Evolutionary conservation across 495 filamentous ascomycete species (phyloP).

Genomic region (Pseudotulostoma volvatum): DNA sequence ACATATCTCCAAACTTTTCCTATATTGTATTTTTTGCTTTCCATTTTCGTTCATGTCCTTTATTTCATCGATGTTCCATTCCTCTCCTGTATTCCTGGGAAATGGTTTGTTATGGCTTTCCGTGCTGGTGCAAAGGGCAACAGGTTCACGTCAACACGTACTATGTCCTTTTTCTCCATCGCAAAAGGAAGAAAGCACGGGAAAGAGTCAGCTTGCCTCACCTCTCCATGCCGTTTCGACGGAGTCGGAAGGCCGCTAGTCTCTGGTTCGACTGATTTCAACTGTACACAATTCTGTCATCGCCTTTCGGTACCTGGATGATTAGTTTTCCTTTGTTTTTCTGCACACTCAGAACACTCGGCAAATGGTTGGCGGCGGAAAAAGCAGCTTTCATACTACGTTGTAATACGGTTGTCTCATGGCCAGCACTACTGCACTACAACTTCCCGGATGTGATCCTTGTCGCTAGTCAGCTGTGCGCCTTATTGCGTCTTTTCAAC

Average conservation of each 20-base stretch:
- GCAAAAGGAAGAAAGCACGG: constrained; percentile 6
- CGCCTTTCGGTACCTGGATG: constrained; percentile 25
- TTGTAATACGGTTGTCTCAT: constrained; percentile 37
- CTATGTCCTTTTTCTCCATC: constrained; percentile 19
- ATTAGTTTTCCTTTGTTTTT: constrained; percentile 20
- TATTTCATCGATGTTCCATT: too few species aligned
- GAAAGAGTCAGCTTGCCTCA: constrained; percentile 10
- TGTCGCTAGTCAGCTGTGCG: constrained; percentile 27
- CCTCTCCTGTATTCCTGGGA: constrained; percentile 5
- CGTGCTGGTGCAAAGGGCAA: constrained; percentile 13
- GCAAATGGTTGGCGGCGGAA: constrained; percentile 30
- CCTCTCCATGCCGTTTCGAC: constrained; percentile 20
- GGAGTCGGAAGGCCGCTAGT: constrained; percentile 21
- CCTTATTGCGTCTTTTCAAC: constrained; percentile 22
- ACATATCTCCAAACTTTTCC: too few species aligned
- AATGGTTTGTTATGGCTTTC: constrained; percentile 21
- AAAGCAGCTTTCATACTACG: constrained; percentile 25
- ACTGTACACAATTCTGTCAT: constrained; percentile 18
- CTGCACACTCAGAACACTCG: constrained; percentile 26
- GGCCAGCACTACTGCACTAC: constrained; percentile 31
- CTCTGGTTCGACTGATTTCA: constrained; percentile 18
- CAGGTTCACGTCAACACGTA: constrained; percentile 18
- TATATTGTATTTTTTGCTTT: constrained; percentile 4
- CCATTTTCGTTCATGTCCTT: constrained; percentile 3
- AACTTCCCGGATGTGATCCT: constrained; percentile 22